These are phyloP conservation scores for Saccharomycopsis oosterbeekiorum DNA, from an alignment of 805 yeast genomes.

Conservation along the genomic window DNA sequence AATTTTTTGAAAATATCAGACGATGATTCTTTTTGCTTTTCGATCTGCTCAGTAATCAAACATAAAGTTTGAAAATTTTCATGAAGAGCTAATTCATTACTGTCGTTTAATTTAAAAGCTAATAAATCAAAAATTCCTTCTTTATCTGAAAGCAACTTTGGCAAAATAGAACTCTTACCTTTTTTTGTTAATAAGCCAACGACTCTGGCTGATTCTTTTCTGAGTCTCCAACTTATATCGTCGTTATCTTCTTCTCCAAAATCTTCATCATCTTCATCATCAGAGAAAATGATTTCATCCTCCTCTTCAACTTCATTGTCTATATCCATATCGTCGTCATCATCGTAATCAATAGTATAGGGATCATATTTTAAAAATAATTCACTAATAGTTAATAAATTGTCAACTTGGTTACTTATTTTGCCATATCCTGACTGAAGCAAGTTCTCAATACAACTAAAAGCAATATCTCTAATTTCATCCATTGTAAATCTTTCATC, in stretches of 20 bases:
- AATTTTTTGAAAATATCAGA: neutral
- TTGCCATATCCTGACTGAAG: neutral
- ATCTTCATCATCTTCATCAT: slow-evolving; percentile 8
- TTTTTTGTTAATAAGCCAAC: slow-evolving; percentile 3
- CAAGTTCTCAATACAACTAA: slow-evolving; percentile 11
- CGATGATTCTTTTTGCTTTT: neutral
- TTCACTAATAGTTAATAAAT: slow-evolving; percentile 1
- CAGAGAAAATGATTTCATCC: slow-evolving; percentile 10
- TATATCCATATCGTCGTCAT: slow-evolving; percentile 3
- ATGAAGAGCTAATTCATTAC: slow-evolving; percentile 11
- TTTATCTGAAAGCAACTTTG: neutral
- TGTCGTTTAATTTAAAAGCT: slow-evolving; percentile 8
- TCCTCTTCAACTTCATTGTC: slow-evolving; percentile 9
- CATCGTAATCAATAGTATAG: slow-evolving; percentile 4
- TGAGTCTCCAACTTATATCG: slow-evolving; percentile 15
- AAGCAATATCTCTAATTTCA: slow-evolving; percentile 13
- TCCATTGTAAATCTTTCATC: slow-evolving; percentile 13
- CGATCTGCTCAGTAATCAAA: neutral
- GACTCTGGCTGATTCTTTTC: slow-evolving; percentile 12
- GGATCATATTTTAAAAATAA: slow-evolving; percentile 15
- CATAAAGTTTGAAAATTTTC: slow-evolving; percentile 11
- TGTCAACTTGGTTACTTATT: neutral
- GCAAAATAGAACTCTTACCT: neutral
- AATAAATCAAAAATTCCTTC: slow-evolving; percentile 6
- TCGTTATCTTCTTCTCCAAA: slow-evolving; percentile 10